Evolutionary conservation across 495 filamentous ascomycete species (phyloP).

Genomic region (Cudoniella acicularis): DNA sequence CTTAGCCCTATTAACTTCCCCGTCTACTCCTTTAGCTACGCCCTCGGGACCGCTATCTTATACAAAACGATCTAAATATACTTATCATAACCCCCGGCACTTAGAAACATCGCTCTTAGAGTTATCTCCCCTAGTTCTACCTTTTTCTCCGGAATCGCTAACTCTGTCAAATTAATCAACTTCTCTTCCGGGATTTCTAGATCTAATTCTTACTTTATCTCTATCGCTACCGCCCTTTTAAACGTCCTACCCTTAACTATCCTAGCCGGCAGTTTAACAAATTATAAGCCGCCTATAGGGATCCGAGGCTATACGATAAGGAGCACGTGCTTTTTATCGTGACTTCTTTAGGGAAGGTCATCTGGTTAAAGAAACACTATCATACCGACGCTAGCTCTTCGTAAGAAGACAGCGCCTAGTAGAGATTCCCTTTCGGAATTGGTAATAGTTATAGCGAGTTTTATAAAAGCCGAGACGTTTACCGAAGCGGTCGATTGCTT

Average conservation of each 20-base stretch:
- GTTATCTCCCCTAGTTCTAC: slow-evolving; percentile 37
- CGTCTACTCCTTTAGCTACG: slow-evolving; percentile 60
- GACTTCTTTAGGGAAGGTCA: slow-evolving; percentile 43
- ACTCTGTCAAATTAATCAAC: slow-evolving; percentile 66
- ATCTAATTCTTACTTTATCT: slow-evolving; percentile 78
- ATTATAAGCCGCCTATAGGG: slow-evolving; percentile 68
- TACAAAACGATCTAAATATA: slow-evolving; percentile 73
- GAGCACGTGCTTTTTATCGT: slow-evolving; percentile 63
- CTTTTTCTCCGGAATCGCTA: slow-evolving; percentile 38
- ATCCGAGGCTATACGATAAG: slow-evolving; percentile 82
- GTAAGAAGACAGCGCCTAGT: slow-evolving; percentile 74
- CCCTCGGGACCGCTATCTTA: slow-evolving; percentile 61
- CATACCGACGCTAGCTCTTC: slow-evolving; percentile 80
- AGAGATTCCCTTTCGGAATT: slow-evolving; percentile 62
- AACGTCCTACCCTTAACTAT: slow-evolving; percentile 87
- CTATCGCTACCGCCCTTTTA: slow-evolving; percentile 70
- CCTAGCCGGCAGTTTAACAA: slow-evolving; percentile 81
- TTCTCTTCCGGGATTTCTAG: slow-evolving; percentile 43
- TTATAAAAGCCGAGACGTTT: slow-evolving; percentile 69
- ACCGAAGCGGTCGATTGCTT: slow-evolving; percentile 72
- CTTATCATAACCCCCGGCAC: slow-evolving; percentile 73
- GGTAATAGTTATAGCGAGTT: slow-evolving; percentile 62
- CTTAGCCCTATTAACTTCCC: slow-evolving; percentile 69
- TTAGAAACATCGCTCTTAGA: slow-evolving; percentile 65
- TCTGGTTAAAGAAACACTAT: slow-evolving; percentile 74